Percentiles rank a stretch among this genome's conserved stretches.
These are phyloP conservation scores for Fusarium sp. DNA, from an alignment of 2,329 filamentous ascomycete genomes.

Conservation along the genomic window DNA sequence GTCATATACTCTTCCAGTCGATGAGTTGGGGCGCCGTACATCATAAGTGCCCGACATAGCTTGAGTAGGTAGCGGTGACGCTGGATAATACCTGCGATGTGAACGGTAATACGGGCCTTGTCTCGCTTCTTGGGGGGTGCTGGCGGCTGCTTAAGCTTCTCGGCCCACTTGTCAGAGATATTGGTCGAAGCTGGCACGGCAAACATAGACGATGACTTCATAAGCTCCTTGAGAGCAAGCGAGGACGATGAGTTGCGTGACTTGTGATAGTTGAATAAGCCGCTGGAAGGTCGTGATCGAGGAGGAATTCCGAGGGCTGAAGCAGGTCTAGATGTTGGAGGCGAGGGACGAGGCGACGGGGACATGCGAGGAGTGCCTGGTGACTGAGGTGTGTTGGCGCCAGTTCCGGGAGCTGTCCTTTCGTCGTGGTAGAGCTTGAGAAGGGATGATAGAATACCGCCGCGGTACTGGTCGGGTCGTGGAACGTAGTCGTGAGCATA, in stretches of 20 bases:
- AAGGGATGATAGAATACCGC: slow-evolving; percentile 77
- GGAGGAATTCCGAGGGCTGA: slow-evolving; percentile 50
- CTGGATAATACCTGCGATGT: slow-evolving; percentile 76
- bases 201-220: slow-evolving; percentile 66
- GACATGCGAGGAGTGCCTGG: slow-evolving; percentile 56
- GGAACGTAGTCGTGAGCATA: slow-evolving; percentile 69
- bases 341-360: slow-evolving; percentile 58
- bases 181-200: slow-evolving; percentile 59
- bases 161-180: slow-evolving; percentile 57
- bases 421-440: slow-evolving; percentile 74
- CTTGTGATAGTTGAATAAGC: slow-evolving; percentile 56
- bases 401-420: slow-evolving; percentile 51
- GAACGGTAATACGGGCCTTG: slow-evolving; percentile 61
- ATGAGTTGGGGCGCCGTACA: slow-evolving; percentile 90
- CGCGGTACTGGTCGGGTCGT: slow-evolving; percentile 74
- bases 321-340: slow-evolving; percentile 53
- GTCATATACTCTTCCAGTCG: slow-evolving; percentile 91
- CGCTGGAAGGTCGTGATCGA: slow-evolving; percentile 51
- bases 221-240: slow-evolving; percentile 60
- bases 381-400: slow-evolving; percentile 55
- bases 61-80: slow-evolving; percentile 86
- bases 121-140: slow-evolving; percentile 53
- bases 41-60: slow-evolving; percentile 87
- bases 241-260: slow-evolving; percentile 57
- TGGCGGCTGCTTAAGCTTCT: slow-evolving; percentile 55